Percentiles rank a stretch among this genome's conserved stretches.
These are phyloP conservation scores for Petunia secreta DNA, from an alignment of 257 asterid genomes.

Conservation along the genomic window DNA sequence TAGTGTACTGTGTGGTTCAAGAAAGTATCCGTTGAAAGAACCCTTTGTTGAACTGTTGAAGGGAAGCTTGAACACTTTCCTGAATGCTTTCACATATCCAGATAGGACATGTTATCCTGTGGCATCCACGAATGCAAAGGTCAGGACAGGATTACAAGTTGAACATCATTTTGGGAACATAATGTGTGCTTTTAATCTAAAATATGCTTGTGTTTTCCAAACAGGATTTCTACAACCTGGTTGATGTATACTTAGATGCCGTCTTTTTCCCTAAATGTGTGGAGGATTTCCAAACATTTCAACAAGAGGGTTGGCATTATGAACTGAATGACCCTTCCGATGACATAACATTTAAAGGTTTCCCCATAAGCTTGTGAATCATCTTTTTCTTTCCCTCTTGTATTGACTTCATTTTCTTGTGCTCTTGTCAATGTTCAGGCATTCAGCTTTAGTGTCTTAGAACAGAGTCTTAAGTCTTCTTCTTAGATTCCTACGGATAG, in stretches of 20 bases:
- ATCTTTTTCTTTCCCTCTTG: slow-evolving; percentile 22
- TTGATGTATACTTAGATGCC: slow-evolving; percentile 97
- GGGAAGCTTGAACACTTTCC: slow-evolving; percentile 93
- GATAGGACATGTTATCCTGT: slow-evolving; percentile 99
- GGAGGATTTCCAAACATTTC: slow-evolving; percentile 89
- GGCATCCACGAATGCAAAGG: slow-evolving; percentile 97
- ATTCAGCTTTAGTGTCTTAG: not conserved
- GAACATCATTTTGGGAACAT: slow-evolving; percentile 20
- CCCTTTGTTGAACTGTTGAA: slow-evolving; percentile 96
- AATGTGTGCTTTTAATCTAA: slow-evolving; percentile 3
- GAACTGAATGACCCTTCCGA: slow-evolving; percentile 96
- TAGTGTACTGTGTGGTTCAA: slow-evolving; percentile 96
- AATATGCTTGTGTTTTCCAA: slow-evolving; percentile 27
- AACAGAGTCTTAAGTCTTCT: not conserved
- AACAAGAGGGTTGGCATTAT: slow-evolving; percentile 99
- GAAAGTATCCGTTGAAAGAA: slow-evolving; percentile 96
- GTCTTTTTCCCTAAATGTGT: slow-evolving; percentile 97
- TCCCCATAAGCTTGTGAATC: not conserved
- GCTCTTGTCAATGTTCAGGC: not conserved
- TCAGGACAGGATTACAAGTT: slow-evolving; percentile 19
- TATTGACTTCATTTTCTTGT: slow-evolving; percentile 15
- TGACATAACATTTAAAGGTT: slow-evolving; percentile 94
- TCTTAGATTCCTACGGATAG: not conserved
- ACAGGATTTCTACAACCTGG: slow-evolving; percentile 99
- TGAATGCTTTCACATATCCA: slow-evolving; percentile 97